phyloP scores from a whole-genome alignment of 2,329 filamentous ascomycete species.

The Madurella mycetomatis region DNA sequence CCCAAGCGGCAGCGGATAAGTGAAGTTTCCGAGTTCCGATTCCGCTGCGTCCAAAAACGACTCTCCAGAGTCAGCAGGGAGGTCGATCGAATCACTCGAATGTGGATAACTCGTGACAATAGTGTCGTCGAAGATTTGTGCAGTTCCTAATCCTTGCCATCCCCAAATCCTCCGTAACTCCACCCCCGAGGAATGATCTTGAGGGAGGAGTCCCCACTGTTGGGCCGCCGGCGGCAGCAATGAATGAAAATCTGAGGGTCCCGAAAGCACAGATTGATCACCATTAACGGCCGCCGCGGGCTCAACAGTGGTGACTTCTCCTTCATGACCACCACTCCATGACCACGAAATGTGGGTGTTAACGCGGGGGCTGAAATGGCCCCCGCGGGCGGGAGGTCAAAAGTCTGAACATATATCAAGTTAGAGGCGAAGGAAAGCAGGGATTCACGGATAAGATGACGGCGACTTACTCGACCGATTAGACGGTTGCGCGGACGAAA shows the following conservation, averaged over 20 bases:
- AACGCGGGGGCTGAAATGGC: background rate
- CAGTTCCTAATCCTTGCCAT: background rate
- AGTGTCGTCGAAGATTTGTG: background rate
- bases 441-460: no score
- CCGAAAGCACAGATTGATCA: background rate
- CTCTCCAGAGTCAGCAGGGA: background rate
- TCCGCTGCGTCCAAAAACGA: background rate
- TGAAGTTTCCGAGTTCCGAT: background rate
- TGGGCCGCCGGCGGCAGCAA: background rate
- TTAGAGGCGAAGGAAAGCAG: no score
- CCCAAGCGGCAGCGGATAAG: background rate
- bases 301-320: background rate
- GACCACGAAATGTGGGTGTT: background rate
- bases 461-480: no score
- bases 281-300: background rate
- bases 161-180: background rate
- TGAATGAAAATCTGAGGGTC: background rate
- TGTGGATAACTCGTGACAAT: background rate
- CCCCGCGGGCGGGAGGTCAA: background rate
- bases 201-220: background rate
- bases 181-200: background rate
- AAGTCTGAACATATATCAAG: background rate
- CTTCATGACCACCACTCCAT: background rate
- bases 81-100: background rate
- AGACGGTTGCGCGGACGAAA: no score